Evolutionary conservation across 306 rosid genomes (phyloP), one percentile per base, ranked within the genome.

Genomic region (Spatholobus suberectus): DNA sequence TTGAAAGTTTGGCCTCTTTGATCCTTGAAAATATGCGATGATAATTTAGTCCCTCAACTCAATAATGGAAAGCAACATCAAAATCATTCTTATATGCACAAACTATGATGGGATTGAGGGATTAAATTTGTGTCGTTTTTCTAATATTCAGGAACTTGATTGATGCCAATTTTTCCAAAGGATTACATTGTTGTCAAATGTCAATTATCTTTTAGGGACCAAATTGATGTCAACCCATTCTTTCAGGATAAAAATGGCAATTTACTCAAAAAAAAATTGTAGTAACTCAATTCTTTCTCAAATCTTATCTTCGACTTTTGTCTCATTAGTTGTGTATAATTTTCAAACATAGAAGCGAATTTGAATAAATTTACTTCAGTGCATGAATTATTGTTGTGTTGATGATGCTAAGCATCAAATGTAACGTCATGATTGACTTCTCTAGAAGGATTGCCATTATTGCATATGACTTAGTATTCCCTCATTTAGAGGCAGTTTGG

Each of bases 331-430:
- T 51, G 63, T 46, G 14, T 65, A 27, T 80, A 27, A 14, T 15
- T 69, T 80, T 75, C 23, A n/a, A 68, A 68, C 41, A 27, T 1
- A 63, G 2, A 70, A 79, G 17, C 78, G 83, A 54, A 43, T 55
- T 35, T 57, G 38, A 44, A 74, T 43, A 5, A 75, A 5, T 44
- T 52, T 43, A 67, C 40, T 66, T 47, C 15, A 17, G 43, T 13
- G 26, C 62, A 40, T 76, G 57, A 63, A 17, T 81, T 57, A 35
- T 37, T 35, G 24, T 51, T 73, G 68, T 35, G 24, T 51, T 73
- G 68, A 49, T 44, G 82, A 29, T 26, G 34, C 59, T 59, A 75
- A 46, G 51, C 77, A 46, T 62, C 27, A 65, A 24, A 20, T 51
- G 41, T 62, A 27, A 11, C 13, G 21, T 8, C 79, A 40, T 73